These are phyloP conservation scores for Colletotrichum sp. DNA, from an alignment of 2,329 filamentous ascomycete species.

Conservation along the genomic window DNA sequence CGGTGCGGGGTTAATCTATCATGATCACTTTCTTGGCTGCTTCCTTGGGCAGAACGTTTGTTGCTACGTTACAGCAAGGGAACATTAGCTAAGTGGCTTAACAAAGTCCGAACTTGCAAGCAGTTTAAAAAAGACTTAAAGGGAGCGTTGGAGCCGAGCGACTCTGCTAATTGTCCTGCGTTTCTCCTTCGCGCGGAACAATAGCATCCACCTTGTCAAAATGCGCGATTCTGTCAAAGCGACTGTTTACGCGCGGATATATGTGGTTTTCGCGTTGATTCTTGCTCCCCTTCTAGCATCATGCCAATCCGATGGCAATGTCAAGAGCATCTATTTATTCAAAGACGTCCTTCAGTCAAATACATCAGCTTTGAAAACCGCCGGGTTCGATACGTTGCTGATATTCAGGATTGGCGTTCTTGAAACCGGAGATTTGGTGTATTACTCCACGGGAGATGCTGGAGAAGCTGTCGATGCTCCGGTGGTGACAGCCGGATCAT, in stretches of 20 bases:
- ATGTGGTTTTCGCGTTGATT: background rate
- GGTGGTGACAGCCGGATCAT: conserved; percentile 35
- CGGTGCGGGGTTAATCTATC: background rate
- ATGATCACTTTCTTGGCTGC: background rate
- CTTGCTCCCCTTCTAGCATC: background rate
- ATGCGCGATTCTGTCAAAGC: background rate
- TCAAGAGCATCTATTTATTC: conserved; percentile 39
- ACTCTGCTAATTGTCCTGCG: background rate
- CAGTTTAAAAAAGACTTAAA: background rate
- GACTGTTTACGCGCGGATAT: background rate
- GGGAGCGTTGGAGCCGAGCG: background rate
- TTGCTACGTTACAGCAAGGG: background rate
- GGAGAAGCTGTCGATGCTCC: conserved; percentile 40
- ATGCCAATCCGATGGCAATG: background rate
- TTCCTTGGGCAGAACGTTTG: background rate
- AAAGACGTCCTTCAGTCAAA: conserved; percentile 51
- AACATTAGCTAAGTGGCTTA: background rate
- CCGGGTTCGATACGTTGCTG: conserved; percentile 47
- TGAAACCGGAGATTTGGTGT: conserved; percentile 47
- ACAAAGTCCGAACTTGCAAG: background rate
- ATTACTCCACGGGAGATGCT: conserved; percentile 47
- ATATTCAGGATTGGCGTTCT: conserved; percentile 50
- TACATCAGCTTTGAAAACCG: conserved; percentile 42
- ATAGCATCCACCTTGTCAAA: background rate
- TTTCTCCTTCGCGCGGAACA: background rate